Evolutionary conservation across 169 alveolate species (phyloP).

Genomic region (Haemoproteus tartakovskyi): DNA sequence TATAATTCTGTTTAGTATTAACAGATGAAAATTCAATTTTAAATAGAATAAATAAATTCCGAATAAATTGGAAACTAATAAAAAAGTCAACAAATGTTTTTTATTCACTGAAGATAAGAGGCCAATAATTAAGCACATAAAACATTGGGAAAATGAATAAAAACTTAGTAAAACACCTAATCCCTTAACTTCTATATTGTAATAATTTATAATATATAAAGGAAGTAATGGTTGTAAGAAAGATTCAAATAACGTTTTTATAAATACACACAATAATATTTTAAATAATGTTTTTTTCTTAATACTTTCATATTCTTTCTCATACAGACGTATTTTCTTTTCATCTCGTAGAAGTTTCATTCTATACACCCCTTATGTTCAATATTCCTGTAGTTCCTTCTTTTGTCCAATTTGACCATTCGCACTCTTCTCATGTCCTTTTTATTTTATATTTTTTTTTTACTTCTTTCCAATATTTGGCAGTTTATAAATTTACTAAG

Average conservation of each 20-base stretch:
- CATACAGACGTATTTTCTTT: conserved; percentile 9
- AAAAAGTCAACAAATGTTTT: conserved; percentile 38
- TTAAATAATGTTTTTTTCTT: conserved; percentile 60
- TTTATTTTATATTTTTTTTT: too few species aligned
- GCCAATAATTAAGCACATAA: conserved; percentile 57
- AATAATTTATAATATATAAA: conserved; percentile 46
- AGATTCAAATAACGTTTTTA: conserved; percentile 60
- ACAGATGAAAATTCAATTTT: conserved; percentile 26
- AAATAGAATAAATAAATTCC: conserved; percentile 62
- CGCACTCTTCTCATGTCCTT: too few species aligned
- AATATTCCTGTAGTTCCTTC: too few species aligned
- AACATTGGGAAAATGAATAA: conserved; percentile 64
- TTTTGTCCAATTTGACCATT: too few species aligned
- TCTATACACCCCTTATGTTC: conserved; percentile 7
- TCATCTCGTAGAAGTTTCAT: conserved; percentile 38
- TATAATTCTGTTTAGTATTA: conserved; percentile 41
- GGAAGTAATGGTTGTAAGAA: conserved; percentile 58
- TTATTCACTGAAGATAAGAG: conserved; percentile 45
- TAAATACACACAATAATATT: conserved; percentile 58
- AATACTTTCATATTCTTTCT: conserved; percentile 56
- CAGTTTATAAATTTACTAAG: too few species aligned
- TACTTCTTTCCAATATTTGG: too few species aligned
- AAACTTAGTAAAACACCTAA: conserved; percentile 51
- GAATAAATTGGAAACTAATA: conserved; percentile 31
- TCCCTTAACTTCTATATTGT: conserved; percentile 56